These are phyloP conservation scores for Periconia sp. DNA, from an alignment of 2,329 filamentous ascomycete genomes.

Conservation along the genomic window DNA sequence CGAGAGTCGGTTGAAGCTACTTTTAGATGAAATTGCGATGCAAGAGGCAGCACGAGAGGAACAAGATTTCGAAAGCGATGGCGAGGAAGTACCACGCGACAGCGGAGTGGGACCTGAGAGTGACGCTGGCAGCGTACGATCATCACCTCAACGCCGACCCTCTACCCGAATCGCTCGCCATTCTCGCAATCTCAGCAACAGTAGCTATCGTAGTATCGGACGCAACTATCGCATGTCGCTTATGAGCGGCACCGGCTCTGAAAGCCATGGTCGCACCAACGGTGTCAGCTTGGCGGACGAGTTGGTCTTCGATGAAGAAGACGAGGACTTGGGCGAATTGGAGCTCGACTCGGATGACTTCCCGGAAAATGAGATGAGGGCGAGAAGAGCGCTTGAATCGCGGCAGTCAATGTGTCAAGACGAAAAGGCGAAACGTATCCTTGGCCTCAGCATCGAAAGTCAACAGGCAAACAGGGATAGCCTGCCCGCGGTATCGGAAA, in stretches of 20 bases:
- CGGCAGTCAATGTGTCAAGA: slow-evolving; percentile 50
- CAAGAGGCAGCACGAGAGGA: slow-evolving; percentile 60
- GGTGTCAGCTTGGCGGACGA: slow-evolving; percentile 88
- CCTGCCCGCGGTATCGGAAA: slow-evolving; percentile 23
- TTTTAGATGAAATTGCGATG: slow-evolving; percentile 84
- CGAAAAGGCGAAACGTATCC: slow-evolving; percentile 54
- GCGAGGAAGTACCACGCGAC: slow-evolving; percentile 67
- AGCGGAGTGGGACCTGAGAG: slow-evolving; percentile 61
- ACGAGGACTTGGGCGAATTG: slow-evolving; percentile 57
- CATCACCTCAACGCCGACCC: slow-evolving; percentile 60
- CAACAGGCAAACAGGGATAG: slow-evolving; percentile 31
- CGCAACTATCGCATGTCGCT: slow-evolving; percentile 74
- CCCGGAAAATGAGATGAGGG: slow-evolving; percentile 49
- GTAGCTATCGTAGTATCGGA: slow-evolving; percentile 57
- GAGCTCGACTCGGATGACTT: slow-evolving; percentile 73
- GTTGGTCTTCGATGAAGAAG: slow-evolving; percentile 83
- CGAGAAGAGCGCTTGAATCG: slow-evolving; percentile 47
- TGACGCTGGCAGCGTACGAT: slow-evolving; percentile 75
- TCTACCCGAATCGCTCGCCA: slow-evolving; percentile 55
- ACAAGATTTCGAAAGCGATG: slow-evolving; percentile 60
- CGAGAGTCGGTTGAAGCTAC: slow-evolving; percentile 80
- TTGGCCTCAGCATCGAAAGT: slow-evolving; percentile 46
- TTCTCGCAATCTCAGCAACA: slow-evolving; percentile 63
- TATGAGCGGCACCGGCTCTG: slow-evolving; percentile 62
- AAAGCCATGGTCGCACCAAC: slow-evolving; percentile 62